Base-by-base conservation (phyloP, 257 asterid genomes). In the Primulina tabacum region DNA sequence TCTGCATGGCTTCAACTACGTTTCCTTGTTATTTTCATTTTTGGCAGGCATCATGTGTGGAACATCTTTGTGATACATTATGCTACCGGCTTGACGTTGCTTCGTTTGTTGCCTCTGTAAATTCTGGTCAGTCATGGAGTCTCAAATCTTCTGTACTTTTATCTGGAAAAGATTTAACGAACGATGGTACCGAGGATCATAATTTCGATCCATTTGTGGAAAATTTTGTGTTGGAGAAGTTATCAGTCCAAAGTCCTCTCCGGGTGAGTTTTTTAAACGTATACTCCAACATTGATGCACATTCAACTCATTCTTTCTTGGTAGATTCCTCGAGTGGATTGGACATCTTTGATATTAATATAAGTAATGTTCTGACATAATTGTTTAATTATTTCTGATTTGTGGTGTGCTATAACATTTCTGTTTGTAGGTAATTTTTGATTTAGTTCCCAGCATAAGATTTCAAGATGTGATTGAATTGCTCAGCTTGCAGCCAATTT, bases 401-500 rank as follows among this genome's bases (percentile, higher is more conserved):
- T 58, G 66, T 68, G 34, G 57, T 64, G 30, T 65, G 60, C 52
- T 26, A 20, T 66, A 2, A 28, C 30, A 43, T 32, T 40, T 64
- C 30, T 69, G 76, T 77, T 73, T 85, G 83, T 73, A 93, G 99
- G 97, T 93, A 71, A 79, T 93, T 56, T 90, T 90, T 78, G 99
- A 93, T 85, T 85, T 93, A 72, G 99, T 90, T 75, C 97, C 99
- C 75, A 82, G 86, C 78, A 87, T 93, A 74, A 89, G 84, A 76
- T 93, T 84, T 82, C 96, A 87, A 84, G 97, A 90, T 85, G 97
- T 96, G 28, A 78, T 93, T 62, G 92, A 93, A 82, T 83, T 93
- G 81, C 88, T 93, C 67, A 90, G 96, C 88, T 87, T 89, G 99
- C 97, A 93, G 89, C 99, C 99, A 12, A 89, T 89, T 77, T 85